Evolutionary conservation across 2,329 filamentous ascomycete species (phyloP), one percentile per base, ranked within the genome.

Genomic region (Fusarium subtropicale): DNA sequence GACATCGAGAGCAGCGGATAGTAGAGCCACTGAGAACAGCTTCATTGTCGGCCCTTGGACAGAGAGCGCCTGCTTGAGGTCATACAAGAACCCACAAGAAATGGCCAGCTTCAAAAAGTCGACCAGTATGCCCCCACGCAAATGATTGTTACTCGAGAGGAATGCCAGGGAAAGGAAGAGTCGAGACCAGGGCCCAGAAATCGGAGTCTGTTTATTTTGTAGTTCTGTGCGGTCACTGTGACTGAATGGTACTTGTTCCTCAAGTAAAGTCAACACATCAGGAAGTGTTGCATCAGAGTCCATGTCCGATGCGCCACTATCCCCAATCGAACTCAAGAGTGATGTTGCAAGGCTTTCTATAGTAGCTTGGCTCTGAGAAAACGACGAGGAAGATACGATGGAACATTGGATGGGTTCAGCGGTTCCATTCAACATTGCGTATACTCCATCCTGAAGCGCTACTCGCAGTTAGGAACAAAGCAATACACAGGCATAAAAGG

Each of bases 81-180:
- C n/a, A 0, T 16, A 28, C 1, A 45, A 54, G 26, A 54, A 31
- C 11, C 38, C 28, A 8, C 12, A 44, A 18, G 16, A 34, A 7
- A 54, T 54, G 6, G 20, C 28, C 12, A 44, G 28, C 15, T n/a
- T 44, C 8, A 44, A 15, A 34, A 54, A 45, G 2, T 20, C 2
- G 16, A 2, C 6, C 20, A 54, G 13, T 16, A 8, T 1, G 8
- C 11, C 0, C 0, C 2, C 11, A 4, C 12, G 11, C 6, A n/a
- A 6, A 13, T 4, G 26, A 31, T 45, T 20, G 3, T 33, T 54
- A 8, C 38, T 54, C 8, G 28, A 44, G n/a, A 54, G 28, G n/a
- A 45, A 54, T 2, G 4, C 26, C 20, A 34, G 6, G 11, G 16
- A n/a, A 15, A 54, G 16, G 8, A 54, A 54, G 5, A 54, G 28